phyloP scores from a whole-genome alignment of 179 eudicot genomes.

The Beta lomatogona region DNA sequence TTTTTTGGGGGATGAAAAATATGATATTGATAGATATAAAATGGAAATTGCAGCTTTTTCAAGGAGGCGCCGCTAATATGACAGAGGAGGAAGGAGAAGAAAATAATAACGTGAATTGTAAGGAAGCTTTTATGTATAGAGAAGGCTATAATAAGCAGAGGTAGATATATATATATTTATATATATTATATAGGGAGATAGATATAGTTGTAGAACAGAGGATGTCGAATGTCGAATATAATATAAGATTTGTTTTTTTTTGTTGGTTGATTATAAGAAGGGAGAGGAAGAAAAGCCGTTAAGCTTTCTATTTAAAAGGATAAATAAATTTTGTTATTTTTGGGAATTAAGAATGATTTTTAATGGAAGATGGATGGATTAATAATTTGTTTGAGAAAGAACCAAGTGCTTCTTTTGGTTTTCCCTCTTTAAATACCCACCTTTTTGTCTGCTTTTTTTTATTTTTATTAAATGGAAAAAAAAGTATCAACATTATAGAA shows the following conservation, averaged over 20 bases:
- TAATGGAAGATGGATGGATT: constrained; percentile 2
- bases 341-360: not conserved
- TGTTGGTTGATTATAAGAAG: no score
- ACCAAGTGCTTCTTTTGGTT: constrained; percentile 4
- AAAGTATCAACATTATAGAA: not conserved
- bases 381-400: not conserved
- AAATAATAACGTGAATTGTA: constrained; percentile 12
- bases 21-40: not conserved
- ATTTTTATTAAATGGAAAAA: no score
- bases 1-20: not conserved
- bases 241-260: not conserved
- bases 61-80: constrained; percentile 8
- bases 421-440: constrained; percentile 12
- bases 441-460: not conserved
- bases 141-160: no score
- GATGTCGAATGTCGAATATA: no score
- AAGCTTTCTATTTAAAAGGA: not conserved
- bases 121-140: constrained; percentile 4
- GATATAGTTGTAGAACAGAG: not conserved
- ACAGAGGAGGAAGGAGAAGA: not conserved
- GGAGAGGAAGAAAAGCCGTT: constrained; percentile 20
- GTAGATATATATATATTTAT: no score
- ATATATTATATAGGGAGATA: not conserved
- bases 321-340: not conserved
- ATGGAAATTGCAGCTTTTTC: constrained; percentile 5